Evolutionary conservation across 768 basidiomycete species (phyloP), one percentile per base, ranked within the genome.

Genomic region (Lactarius akahatsu): DNA sequence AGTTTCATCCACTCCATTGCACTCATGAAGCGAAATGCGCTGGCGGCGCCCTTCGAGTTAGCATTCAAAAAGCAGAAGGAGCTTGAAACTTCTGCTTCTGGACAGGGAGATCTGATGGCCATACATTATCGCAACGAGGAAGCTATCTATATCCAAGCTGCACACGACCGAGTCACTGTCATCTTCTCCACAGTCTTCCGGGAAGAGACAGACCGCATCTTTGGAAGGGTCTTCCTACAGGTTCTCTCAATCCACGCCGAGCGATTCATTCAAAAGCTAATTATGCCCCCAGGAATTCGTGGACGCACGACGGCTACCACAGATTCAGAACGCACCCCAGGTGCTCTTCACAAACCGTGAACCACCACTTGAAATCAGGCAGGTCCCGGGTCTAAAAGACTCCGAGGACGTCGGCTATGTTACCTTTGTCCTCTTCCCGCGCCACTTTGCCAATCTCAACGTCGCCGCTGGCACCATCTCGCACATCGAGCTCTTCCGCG

Each of bases 211-310:
- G 97, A 99, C 77, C 86, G 95, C 62, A 92, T 98, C 59, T 94
- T 94, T 76, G 97, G 97, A 16, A 96, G 94, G 76, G 90, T 98
- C n/a, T 99, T 99, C 81, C 78, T 99, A 61, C 97, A 98, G 84
- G 95, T 94, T 69, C 23, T 70, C 71, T 20, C 69, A 30, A 55
- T 65, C 30, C 74, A 20, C 7, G 28, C 6, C 41, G 28, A n/a
- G 36, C 56, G 38, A 45, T n/a, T n/a, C 57, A 26, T 30, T 54
- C 32, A 58, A 64, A 26, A 23, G 34, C 57, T 52, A 59, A 40
- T 38, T 34, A 1, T n/a, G 34, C 26, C 38, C 59, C 1, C 70
- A 96, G 94, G 97, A 98, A 88, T 99, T 99, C 72, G 97, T 98
- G 38, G 97, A 99, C 80, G 96, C 97, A n/a, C 86, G 97, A 62